Percentiles rank a stretch among this genome's conserved stretches.
phyloP scores from a whole-genome alignment of 164 flowering plant species.

The Akebia trifoliata region DNA sequence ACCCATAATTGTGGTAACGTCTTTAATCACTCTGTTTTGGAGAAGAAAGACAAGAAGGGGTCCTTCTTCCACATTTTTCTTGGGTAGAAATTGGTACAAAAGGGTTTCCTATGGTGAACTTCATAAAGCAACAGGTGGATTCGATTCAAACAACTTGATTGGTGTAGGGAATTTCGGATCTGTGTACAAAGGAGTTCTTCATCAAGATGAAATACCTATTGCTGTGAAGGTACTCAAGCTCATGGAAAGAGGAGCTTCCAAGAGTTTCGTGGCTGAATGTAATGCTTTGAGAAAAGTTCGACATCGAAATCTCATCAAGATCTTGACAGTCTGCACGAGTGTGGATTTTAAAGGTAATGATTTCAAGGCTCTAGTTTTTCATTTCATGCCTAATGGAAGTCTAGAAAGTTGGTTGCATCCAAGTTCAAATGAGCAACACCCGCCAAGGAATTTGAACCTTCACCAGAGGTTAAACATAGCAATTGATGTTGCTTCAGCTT shows the following conservation, averaged over 20 bases:
- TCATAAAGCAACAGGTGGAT: constrained; percentile 2
- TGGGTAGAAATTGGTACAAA: background rate
- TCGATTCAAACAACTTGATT: constrained; percentile 1
- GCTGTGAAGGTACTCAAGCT: constrained; percentile 13
- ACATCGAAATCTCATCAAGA: constrained; percentile 8
- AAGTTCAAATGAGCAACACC: background rate
- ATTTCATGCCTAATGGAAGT: constrained; percentile 6
- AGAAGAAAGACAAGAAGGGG: background rate
- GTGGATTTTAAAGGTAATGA: constrained; percentile 1
- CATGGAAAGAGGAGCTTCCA: background rate
- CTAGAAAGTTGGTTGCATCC: constrained; percentile 1
- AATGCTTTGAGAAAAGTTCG: background rate
- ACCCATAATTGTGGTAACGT: background rate
- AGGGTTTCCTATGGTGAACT: constrained; percentile 5
- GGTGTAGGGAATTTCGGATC: constrained; percentile 10
- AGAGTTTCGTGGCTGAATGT: constrained; percentile 12
- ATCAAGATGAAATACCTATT: background rate
- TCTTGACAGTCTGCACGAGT: constrained; percentile 9
- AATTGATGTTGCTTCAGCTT: background rate
- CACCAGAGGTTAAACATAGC: background rate
- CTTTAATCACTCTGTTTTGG: background rate
- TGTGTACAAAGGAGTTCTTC: constrained; percentile 5
- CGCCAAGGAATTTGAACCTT: background rate
- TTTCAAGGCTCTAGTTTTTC: constrained; percentile 7
- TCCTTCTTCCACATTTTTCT: background rate